Evolutionary conservation across 2,329 filamentous ascomycete species (phyloP).

Genomic region (Stenocarpella maydis): DNA sequence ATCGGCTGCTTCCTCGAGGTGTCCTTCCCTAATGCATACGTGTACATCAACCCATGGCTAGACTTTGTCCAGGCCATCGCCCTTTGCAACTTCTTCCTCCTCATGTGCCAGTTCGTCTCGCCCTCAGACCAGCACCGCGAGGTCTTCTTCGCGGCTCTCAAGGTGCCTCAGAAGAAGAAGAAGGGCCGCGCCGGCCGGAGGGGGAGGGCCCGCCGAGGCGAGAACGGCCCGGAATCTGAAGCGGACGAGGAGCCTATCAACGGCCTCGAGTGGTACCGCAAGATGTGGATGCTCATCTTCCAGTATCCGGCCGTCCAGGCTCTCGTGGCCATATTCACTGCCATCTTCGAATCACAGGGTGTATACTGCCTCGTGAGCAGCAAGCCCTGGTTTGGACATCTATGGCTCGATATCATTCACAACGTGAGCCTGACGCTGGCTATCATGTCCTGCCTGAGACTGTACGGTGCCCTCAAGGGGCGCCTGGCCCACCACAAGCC

Average conservation of each 20-base stretch:
- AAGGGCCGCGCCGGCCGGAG: conserved; percentile 24
- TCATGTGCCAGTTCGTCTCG: conserved; percentile 52
- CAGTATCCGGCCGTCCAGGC: conserved; percentile 50
- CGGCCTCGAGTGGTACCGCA: conserved; percentile 45
- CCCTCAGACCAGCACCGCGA: conserved; percentile 45
- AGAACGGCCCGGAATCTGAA: neutral
- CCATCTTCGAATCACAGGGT: conserved; percentile 42
- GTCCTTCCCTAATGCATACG: conserved; percentile 46
- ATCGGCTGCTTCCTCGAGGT: conserved; percentile 50
- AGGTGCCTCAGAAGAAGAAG: conserved; percentile 42
- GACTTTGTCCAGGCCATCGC: conserved; percentile 51
- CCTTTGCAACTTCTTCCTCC: conserved; percentile 53
- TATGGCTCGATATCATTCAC: conserved; percentile 44
- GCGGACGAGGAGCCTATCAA: conserved; percentile 37
- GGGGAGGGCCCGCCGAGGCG: conserved; percentile 9
- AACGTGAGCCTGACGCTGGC: conserved; percentile 40
- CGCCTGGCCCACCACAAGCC: conserved; percentile 43
- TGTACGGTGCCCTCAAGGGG: conserved; percentile 41
- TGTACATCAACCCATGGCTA: conserved; percentile 51
- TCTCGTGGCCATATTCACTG: conserved; percentile 52
- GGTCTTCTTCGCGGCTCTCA: conserved; percentile 48
- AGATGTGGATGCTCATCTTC: conserved; percentile 47
- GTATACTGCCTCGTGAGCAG: conserved; percentile 45
- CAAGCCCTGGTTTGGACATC: conserved; percentile 42
- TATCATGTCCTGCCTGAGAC: conserved; percentile 40